These are phyloP conservation scores for Euphorbia pulcherrima DNA, from an alignment of 345 rosid species.

Conservation along the genomic window DNA sequence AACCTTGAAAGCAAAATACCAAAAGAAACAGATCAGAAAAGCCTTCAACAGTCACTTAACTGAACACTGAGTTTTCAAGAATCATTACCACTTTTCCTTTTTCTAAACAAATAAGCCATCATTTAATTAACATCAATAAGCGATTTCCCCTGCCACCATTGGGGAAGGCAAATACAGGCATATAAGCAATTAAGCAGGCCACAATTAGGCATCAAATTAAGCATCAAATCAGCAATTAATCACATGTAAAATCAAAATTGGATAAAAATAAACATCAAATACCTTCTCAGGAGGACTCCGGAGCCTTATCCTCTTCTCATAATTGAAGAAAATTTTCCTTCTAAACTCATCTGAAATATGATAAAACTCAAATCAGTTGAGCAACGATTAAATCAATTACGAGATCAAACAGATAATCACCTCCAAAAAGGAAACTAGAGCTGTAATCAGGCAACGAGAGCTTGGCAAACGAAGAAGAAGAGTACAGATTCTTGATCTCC, in stretches of 20 bases:
- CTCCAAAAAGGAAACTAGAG: slow-evolving; percentile 61
- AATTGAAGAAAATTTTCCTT: slow-evolving; percentile 84
- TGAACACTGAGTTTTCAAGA: background rate
- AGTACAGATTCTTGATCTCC: slow-evolving; percentile 22
- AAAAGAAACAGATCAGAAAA: background rate
- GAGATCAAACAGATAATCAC: slow-evolving; percentile 25
- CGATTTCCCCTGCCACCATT: background rate
- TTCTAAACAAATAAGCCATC: background rate
- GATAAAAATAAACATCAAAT: slow-evolving; percentile 18
- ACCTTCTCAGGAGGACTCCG: slow-evolving; percentile 97
- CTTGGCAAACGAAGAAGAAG: slow-evolving; percentile 39
- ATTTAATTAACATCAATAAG: background rate
- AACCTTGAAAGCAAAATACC: slow-evolving; percentile 36
- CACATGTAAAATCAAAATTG: background rate
- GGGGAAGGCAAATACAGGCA: background rate
- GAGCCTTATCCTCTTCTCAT: slow-evolving; percentile 90
- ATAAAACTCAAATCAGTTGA: background rate
- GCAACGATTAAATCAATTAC: background rate
- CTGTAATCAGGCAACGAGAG: slow-evolving; percentile 56
- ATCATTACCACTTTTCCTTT: background rate
- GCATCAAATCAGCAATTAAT: background rate
- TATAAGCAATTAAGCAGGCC: background rate
- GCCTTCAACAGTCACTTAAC: background rate
- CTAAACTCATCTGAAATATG: slow-evolving; percentile 58
- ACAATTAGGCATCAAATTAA: background rate